Evolutionary conservation across 345 rosid species (phyloP).

Genomic region (Eucalyptus regnans): DNA sequence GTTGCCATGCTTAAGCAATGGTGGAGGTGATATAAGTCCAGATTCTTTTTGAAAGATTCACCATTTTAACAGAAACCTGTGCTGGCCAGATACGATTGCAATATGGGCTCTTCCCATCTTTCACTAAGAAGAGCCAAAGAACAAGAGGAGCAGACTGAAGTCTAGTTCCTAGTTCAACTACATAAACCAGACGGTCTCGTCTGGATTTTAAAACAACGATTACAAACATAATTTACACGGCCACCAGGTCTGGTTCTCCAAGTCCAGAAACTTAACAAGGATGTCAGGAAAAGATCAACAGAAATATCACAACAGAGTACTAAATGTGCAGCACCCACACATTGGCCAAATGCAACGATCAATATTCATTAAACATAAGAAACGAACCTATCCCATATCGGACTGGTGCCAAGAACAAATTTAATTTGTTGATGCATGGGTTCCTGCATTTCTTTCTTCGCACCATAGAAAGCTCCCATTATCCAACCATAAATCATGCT

Average conservation of each 20-base stretch:
- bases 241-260: neutral
- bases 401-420: constrained; percentile 67
- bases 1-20: neutral
- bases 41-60: neutral
- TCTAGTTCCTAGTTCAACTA: neutral
- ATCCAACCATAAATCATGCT: neutral
- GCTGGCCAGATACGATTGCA: neutral
- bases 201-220: neutral
- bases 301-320: neutral
- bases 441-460: constrained; percentile 77
- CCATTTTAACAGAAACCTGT: neutral
- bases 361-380: neutral
- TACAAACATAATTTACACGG: neutral
- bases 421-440: constrained; percentile 54
- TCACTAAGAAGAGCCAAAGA: neutral
- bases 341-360: neutral
- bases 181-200: neutral
- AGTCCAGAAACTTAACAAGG: neutral
- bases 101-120: neutral
- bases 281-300: neutral
- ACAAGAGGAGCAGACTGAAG: neutral
- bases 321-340: neutral
- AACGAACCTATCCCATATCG: constrained; percentile 90
- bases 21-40: neutral
- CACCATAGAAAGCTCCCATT: constrained; percentile 31